Evolutionary conservation across 257 asterid genomes (phyloP), one percentile per base, ranked within the genome.

Genomic region (Rehmannia glutinosa): DNA sequence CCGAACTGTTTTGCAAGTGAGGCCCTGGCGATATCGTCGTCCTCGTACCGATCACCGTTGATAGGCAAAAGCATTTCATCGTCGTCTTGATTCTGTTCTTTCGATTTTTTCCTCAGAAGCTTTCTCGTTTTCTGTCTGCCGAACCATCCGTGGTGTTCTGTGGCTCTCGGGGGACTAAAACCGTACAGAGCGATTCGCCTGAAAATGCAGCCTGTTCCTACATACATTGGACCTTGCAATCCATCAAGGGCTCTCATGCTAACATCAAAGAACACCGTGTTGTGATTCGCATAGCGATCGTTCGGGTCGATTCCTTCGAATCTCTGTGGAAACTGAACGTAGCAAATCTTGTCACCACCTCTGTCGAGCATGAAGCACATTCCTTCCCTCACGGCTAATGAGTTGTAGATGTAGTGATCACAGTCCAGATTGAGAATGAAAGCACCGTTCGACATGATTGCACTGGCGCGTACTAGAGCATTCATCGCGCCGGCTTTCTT

Each of bases 401-500:
- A 87, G 47, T 90, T 92, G 69, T 90, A 76, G 61, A 92, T 82
- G 78, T 92, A 90, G 77, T 92, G 98, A 35, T 92, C 98, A 24
- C 98, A 92, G 53, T 92, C 98, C 21, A 92, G 88, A 64, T 92
- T 92, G 16, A 92, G 89, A 53, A 92, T 86, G 84, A 92, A 92
- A 8, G 97, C 82, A 1, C 97, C 97, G 52, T 92, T 92, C 0
- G 98, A 93, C 90, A 93, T 84, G 13, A 93, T 88, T 1, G 96
- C 97, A 69, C 96, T 87, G 5, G 95, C 91, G 0, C 98, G 90
- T 17, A 93, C 98, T n/a, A 90, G 62, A 3, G 97, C 86, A 64
- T 92, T 92, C 97, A 92, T 92, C 1, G 97, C 98, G 2, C 97
- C 98, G 1, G 97, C 97, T 71, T 92, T 92, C 87, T 92, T 92